A percentile compares a stretch with the other conserved stretches of the same genome.
These are phyloP conservation scores for Phytophthora melonis DNA, from an alignment of 352 stramenopile species.

Conservation along the genomic window DNA sequence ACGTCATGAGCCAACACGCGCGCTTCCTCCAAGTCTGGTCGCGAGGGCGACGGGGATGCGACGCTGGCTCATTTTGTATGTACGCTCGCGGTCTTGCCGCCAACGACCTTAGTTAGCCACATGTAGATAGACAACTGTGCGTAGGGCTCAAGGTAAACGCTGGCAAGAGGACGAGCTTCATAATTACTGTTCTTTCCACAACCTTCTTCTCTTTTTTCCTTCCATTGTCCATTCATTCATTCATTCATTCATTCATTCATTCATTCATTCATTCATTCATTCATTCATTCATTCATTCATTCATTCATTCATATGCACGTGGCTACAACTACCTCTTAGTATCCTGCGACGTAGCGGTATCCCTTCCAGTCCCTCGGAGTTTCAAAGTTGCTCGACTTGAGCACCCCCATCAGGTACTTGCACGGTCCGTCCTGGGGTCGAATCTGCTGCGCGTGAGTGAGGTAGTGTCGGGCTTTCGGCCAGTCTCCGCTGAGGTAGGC, in stretches of 20 bases:
- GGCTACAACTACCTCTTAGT: constrained; percentile 39
- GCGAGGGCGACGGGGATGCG: constrained; percentile 11
- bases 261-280: too few species aligned
- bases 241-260: too few species aligned
- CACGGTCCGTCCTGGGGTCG: constrained; percentile 90
- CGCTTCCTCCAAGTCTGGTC: constrained; percentile 8
- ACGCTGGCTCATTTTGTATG: constrained; percentile 20
- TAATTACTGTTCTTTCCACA: constrained; percentile 8
- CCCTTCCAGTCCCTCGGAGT: constrained; percentile 93
- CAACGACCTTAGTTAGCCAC: constrained; percentile 14
- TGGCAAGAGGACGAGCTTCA: constrained; percentile 15
- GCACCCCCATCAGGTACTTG: constrained; percentile 91
- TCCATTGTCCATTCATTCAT: too few species aligned
- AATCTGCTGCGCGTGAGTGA: constrained; percentile 77
- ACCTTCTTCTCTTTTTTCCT: neutral
- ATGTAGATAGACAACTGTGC: constrained; percentile 25
- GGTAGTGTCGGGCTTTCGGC: constrained; percentile 77
- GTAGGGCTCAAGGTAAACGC: constrained; percentile 15
- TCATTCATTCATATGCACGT: too few species aligned
- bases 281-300: too few species aligned
- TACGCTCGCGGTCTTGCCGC: constrained; percentile 16
- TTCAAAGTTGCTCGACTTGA: constrained; percentile 85
- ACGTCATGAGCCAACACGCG: constrained; percentile 10
- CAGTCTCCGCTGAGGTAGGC: constrained; percentile 81
- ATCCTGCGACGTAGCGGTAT: constrained; percentile 90